Percentiles rank a stretch among this genome's conserved stretches.
phyloP scores from a whole-genome alignment of 495 filamentous ascomycete genomes.

The Annulohypoxylon moriforme region DNA sequence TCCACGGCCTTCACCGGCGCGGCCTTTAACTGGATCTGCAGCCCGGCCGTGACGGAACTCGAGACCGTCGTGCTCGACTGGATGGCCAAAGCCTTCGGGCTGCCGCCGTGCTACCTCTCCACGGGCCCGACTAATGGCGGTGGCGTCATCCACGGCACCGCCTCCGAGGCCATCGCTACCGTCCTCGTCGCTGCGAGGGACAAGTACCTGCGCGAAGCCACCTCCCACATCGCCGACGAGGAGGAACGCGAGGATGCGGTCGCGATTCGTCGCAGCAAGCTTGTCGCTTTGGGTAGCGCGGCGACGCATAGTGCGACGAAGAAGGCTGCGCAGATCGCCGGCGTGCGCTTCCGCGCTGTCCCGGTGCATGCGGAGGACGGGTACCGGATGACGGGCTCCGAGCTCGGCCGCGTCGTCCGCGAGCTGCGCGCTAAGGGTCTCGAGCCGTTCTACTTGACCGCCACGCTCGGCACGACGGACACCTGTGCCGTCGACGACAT shows the following conservation, averaged over 20 bases:
- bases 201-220: constrained; percentile 72
- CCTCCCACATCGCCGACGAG: constrained; percentile 62
- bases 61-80: constrained; percentile 96
- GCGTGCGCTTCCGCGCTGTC: constrained; percentile 78
- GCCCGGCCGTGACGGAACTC: constrained; percentile 93
- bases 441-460: constrained; percentile 85
- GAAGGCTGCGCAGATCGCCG: constrained; percentile 88
- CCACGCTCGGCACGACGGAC: constrained; percentile 88
- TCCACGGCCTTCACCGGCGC: constrained; percentile 87
- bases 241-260: constrained; percentile 72
- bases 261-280: constrained; percentile 70
- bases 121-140: constrained; percentile 78
- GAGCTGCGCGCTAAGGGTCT: constrained; percentile 71
- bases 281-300: constrained; percentile 85
- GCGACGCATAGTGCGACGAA: constrained; percentile 84
- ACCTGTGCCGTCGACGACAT: constrained; percentile 90
- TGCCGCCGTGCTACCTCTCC: constrained; percentile 82
- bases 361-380: constrained; percentile 68
- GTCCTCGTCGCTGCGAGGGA: constrained; percentile 92
- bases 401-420: constrained; percentile 69
- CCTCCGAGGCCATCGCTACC: constrained; percentile 87
- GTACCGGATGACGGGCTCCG: constrained; percentile 76
- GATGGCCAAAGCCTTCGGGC: constrained; percentile 77
- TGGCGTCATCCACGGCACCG: constrained; percentile 94
- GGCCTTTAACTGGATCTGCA: constrained; percentile 98